Base-by-base conservation (phyloP, 306 rosid species). In the Dryas drummondii region DNA sequence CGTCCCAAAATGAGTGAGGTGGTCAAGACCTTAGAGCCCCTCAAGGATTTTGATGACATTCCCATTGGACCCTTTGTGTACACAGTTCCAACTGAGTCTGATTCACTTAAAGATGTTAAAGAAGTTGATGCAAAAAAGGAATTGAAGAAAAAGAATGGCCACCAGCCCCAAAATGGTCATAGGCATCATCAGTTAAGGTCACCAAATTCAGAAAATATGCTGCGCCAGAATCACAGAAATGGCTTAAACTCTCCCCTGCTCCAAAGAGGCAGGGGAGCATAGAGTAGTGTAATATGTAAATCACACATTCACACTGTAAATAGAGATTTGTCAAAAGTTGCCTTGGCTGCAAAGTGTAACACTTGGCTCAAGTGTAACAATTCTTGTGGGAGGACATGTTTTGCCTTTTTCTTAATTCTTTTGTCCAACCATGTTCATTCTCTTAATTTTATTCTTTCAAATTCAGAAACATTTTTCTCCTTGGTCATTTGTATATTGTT, bases 11-110 rank as follows among this genome's bases (percentile, higher is more conserved):
- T 96, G 86, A 82, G 85, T 37, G 76, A 81, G 0, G 99, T 96
- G 52, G 98, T 96, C 41, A 76, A 82, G 22, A 86, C 85, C 27
- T 75, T 96, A 9, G 98, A 81, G 57, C 93, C 99, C 1, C 97
- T 96, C 40, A 73, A 92, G 76, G 90, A 92, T 58, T 90, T 79
- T 50, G 87, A 82, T 48, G 99, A 96, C 54, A 27, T 86, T 27
- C 89, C 92, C 1, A 81, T 87, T 70, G 91, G 87, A 46, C 83
- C 91, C 5, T 96, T 96, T 66, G 99, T 92, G n/a, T 96, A 85
- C 78, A 84, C 86, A 0, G 92, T 84, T 68, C 91, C 97, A 1
- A 0, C 82, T 4, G 88, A 32, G 4, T 42, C 65, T 57, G 73
- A 56, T 52, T 70, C 46, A 8, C 51, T 27, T 22, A 78, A 74